These are phyloP conservation scores for Nymphaea thermarum DNA, from an alignment of 164 flowering plant species.

Conservation along the genomic window DNA sequence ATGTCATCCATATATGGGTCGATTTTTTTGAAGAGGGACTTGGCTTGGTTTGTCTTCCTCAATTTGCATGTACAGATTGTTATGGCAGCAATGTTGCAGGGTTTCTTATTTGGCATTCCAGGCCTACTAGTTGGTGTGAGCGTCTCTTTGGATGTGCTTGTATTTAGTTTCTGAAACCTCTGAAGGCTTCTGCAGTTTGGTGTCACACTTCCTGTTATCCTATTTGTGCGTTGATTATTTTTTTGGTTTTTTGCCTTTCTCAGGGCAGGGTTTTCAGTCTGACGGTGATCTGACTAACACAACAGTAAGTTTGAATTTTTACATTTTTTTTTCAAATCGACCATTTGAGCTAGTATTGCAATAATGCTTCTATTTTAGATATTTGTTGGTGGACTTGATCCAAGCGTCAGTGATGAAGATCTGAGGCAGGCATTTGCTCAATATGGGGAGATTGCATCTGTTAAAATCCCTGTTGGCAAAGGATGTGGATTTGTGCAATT, in stretches of 20 bases:
- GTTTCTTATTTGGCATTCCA: too few species aligned
- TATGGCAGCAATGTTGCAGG: too few species aligned
- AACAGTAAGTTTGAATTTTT: slow-evolving; percentile 46
- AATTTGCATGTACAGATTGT: too few species aligned
- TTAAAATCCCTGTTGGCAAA: slow-evolving; percentile 87
- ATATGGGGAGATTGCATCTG: slow-evolving; percentile 76
- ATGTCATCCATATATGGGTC: too few species aligned
- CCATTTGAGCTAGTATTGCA: neutral
- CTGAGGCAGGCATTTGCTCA: slow-evolving; percentile 75
- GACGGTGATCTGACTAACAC: slow-evolving; percentile 68
- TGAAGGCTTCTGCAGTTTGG: too few species aligned
- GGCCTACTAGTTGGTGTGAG: too few species aligned
- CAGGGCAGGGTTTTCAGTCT: slow-evolving; percentile 37
- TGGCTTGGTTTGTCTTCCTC: too few species aligned
- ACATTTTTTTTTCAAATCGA: neutral
- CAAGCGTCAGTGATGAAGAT: slow-evolving; percentile 76
- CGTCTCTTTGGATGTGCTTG: too few species aligned
- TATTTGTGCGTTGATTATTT: too few species aligned
- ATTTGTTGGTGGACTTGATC: slow-evolving; percentile 95
- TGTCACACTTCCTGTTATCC: too few species aligned
- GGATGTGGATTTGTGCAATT: slow-evolving; percentile 98
- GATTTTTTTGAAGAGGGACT: too few species aligned
- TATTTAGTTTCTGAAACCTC: too few species aligned
- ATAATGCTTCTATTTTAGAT: slow-evolving; percentile 41
- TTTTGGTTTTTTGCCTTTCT: slow-evolving; percentile 1